These are phyloP conservation scores for Globisporangium abappressorium DNA, from an alignment of 352 stramenopile genomes.

Conservation along the genomic window DNA sequence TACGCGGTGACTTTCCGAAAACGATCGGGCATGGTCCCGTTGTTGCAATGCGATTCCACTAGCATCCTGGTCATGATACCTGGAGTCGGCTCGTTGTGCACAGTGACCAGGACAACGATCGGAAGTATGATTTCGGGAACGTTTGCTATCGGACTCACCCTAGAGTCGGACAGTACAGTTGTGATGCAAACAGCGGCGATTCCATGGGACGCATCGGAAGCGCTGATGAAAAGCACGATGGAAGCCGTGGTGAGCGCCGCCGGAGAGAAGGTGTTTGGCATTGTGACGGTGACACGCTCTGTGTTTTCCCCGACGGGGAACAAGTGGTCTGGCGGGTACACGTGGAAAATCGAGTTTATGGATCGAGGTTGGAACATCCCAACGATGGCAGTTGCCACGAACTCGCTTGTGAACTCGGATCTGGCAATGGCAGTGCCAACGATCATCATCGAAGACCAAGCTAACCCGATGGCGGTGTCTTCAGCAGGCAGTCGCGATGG, in stretches of 20 bases:
- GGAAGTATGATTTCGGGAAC: constrained; percentile 72
- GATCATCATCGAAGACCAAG: constrained; percentile 46
- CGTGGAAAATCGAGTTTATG: constrained; percentile 93
- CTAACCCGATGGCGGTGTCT: constrained; percentile 37
- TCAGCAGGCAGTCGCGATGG: constrained; percentile 77
- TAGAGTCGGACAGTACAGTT: constrained; percentile 28
- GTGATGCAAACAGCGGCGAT: constrained; percentile 29
- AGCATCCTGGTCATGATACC: constrained; percentile 31
- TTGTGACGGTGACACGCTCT: constrained; percentile 73
- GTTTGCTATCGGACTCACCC: constrained; percentile 54
- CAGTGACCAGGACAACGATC: constrained; percentile 31
- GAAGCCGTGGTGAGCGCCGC: constrained; percentile 33
- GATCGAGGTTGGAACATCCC: constrained; percentile 83
- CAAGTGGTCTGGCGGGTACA: constrained; percentile 93
- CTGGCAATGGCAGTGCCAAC: constrained; percentile 16
- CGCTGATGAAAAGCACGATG: constrained; percentile 49
- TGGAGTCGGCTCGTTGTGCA: constrained; percentile 24
- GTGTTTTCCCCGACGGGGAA: constrained; percentile 79
- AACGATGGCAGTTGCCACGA: constrained; percentile 40
- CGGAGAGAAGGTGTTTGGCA: constrained; percentile 79
- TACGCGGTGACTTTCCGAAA: constrained; percentile 69
- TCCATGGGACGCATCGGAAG: constrained; percentile 79
- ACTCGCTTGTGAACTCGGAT: constrained; percentile 29
- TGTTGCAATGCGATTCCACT: constrained; percentile 40
- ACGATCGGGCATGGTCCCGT: constrained; percentile 53